Evolutionary conservation across 441 rosid species (phyloP).

Genomic region (Biscutella auriculata): DNA sequence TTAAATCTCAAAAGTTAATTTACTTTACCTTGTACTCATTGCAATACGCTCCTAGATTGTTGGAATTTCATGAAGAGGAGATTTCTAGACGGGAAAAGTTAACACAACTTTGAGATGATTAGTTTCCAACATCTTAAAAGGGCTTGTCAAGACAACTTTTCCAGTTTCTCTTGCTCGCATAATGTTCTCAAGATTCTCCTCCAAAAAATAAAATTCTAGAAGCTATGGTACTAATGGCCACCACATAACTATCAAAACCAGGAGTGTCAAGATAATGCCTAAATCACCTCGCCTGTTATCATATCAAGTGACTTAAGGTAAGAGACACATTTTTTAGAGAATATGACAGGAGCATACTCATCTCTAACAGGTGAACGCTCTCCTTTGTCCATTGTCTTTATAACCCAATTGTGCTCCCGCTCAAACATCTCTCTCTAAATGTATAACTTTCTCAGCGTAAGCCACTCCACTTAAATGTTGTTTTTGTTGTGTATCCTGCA

Average conservation of each 20-base stretch:
- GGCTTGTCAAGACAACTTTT: conserved; percentile 83
- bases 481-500: conserved; percentile 90
- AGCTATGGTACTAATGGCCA: too few species aligned
- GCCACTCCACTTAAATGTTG: conserved; percentile 88
- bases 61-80: conserved; percentile 55
- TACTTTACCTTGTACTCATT: conserved; percentile 63
- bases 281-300: conserved; percentile 94
- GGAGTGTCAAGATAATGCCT: not conserved
- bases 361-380: conserved; percentile 78
- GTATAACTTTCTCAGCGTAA: conserved; percentile 64
- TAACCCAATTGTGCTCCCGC: conserved; percentile 67
- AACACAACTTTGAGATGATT: conserved; percentile 93
- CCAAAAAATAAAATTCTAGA: conserved; percentile 2
- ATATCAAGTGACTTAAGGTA: conserved; percentile 84
- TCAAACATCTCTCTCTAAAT: conserved; percentile 73
- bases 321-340: conserved; percentile 80
- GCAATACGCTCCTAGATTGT: conserved; percentile 52
- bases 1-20: not conserved
- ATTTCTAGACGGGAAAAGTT: conserved; percentile 92
- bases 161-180: conserved; percentile 78
- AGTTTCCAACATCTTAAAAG: conserved; percentile 73
- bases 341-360: conserved; percentile 93
- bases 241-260: conserved; percentile 4
- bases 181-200: conserved; percentile 93
- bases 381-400: conserved; percentile 67